Evolutionary conservation across 139 green algal genomes (phyloP).

Genomic region (Coelastrella sp.): DNA sequence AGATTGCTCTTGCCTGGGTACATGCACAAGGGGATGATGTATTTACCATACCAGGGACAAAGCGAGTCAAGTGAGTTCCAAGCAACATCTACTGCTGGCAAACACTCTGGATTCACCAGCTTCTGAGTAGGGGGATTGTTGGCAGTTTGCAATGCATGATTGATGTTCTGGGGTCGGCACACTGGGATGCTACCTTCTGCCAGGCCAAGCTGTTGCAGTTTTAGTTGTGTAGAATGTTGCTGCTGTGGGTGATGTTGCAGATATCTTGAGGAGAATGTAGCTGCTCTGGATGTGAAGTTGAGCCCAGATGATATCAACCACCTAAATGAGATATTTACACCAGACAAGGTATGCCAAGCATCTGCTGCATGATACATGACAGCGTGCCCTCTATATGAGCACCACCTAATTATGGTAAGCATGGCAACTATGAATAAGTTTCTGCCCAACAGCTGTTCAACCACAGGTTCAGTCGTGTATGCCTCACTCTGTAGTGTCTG

Average conservation of each 20-base stretch:
- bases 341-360: not conserved
- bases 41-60: conserved; percentile 81
- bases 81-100: not conserved
- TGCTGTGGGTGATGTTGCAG: not conserved
- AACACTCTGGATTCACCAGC: no score
- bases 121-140: no score
- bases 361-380: no score
- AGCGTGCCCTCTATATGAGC: no score
- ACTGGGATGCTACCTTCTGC: no score
- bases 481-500: no score
- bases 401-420: no score
- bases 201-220: not conserved
- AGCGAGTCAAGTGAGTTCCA: conserved; percentile 37
- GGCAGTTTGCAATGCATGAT: no score
- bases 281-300: not conserved
- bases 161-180: no score
- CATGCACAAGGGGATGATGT: conserved; percentile 76
- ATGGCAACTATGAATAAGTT: no score
- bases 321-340: not conserved
- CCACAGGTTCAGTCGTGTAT: no score
- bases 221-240: not conserved
- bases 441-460: no score
- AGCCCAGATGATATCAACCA: not conserved
- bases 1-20: conserved; percentile 88
- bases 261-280: conserved; percentile 20